Percentiles rank a stretch among this genome's conserved stretches.
These are phyloP conservation scores for Poa annua DNA, from an alignment of 176 grass and related monocot species.

Conservation along the genomic window DNA sequence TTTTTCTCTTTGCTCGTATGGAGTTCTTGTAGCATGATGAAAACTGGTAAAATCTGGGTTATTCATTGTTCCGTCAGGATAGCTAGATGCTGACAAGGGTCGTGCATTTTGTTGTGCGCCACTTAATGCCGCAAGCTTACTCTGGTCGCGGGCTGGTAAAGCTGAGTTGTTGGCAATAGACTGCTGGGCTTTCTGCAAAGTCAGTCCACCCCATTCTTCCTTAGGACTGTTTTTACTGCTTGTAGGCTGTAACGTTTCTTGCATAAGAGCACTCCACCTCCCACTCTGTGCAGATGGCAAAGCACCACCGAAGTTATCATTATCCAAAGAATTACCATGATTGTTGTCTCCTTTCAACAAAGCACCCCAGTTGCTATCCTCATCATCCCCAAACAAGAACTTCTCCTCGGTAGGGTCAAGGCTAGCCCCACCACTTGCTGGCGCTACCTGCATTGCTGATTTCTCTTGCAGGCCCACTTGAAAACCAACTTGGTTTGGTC, in stretches of 20 bases:
- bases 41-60: conserved; percentile 56
- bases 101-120: conserved; percentile 47
- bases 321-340: conserved; percentile 57
- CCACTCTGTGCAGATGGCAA: conserved; percentile 78
- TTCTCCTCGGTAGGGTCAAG: conserved; percentile 92
- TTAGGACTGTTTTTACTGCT: conserved; percentile 77
- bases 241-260: conserved; percentile 83
- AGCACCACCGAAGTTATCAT: conserved; percentile 61
- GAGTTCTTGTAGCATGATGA: conserved; percentile 55
- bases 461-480: conserved; percentile 61
- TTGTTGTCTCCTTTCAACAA: conserved; percentile 66
- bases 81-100: conserved; percentile 40
- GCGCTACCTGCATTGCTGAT: conserved; percentile 50
- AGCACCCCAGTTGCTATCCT: conserved; percentile 76
- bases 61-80: conserved; percentile 56
- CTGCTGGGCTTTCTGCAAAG: conserved; percentile 70
- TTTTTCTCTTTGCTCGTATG: conserved; percentile 56
- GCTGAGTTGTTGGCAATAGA: conserved; percentile 41
- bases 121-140: conserved; percentile 49
- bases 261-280: conserved; percentile 99
- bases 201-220: conserved; percentile 83
- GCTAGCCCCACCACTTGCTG: conserved; percentile 66
- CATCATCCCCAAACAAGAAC: conserved; percentile 78
- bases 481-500: conserved; percentile 52
- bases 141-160: conserved; percentile 42